These are phyloP conservation scores for Boletus vermiculosoides DNA, from an alignment of 768 basidiomycete species.

Conservation along the genomic window DNA sequence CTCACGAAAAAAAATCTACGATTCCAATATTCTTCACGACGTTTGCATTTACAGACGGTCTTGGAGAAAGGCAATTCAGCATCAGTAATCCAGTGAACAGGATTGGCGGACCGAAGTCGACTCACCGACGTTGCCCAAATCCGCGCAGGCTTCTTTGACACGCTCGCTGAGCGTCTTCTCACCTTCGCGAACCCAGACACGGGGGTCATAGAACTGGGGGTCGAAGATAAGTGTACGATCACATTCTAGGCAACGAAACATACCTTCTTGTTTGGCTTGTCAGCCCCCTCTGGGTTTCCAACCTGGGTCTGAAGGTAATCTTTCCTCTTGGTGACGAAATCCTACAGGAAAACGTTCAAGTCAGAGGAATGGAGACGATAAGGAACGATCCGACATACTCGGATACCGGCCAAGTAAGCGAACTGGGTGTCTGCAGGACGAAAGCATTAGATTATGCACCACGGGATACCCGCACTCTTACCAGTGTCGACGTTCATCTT, in stretches of 20 bases:
- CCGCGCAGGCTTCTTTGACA: slow-evolving; percentile 90
- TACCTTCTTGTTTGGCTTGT: slow-evolving; percentile 99
- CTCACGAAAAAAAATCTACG: slow-evolving; percentile 13
- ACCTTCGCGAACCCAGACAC: slow-evolving; percentile 98
- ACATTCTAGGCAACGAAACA: neutral
- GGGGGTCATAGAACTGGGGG: slow-evolving; percentile 82
- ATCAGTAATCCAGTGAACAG: neutral
- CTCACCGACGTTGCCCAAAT: slow-evolving; percentile 73
- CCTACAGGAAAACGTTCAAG: slow-evolving; percentile 38
- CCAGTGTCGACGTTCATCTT: slow-evolving; percentile 99
- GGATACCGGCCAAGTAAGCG: slow-evolving; percentile 85
- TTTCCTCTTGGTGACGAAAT: slow-evolving; percentile 83
- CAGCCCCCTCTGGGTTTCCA: slow-evolving; percentile 93
- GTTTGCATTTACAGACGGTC: slow-evolving; percentile 25
- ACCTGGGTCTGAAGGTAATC: slow-evolving; percentile 90
- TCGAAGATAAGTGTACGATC: neutral
- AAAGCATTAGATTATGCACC: slow-evolving; percentile 4
- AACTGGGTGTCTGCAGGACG: slow-evolving; percentile 70
- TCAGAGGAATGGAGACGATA: neutral
- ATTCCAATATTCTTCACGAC: neutral
- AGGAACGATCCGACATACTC: slow-evolving; percentile 42
- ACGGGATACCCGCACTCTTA: slow-evolving; percentile 15
- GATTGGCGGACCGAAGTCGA: slow-evolving; percentile 7
- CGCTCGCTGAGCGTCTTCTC: slow-evolving; percentile 88
- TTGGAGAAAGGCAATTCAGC: neutral